These are phyloP conservation scores for Clarkia xantiana DNA, from an alignment of 345 rosid genomes.

Conservation along the genomic window DNA sequence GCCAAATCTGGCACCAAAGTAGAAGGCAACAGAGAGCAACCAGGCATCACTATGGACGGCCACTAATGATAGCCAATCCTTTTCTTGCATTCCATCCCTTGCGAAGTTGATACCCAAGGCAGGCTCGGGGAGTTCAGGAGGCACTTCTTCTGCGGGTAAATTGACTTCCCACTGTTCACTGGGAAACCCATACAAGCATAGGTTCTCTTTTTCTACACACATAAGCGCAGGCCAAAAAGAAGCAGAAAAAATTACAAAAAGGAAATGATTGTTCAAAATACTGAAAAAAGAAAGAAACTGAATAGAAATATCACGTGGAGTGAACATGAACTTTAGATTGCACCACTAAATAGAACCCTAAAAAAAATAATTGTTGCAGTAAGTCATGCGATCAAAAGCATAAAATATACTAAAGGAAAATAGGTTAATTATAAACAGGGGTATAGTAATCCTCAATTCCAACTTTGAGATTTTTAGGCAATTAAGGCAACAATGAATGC, in stretches of 20 bases:
- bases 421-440: too few relatives aligned
- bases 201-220: conserved; percentile 64
- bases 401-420: too few relatives aligned
- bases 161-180: conserved; percentile 83
- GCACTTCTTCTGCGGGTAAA: conserved; percentile 92
- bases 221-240: background rate
- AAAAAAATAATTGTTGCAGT: too few relatives aligned
- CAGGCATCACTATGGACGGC: conserved; percentile 75
- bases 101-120: conserved; percentile 93
- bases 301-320: too few relatives aligned
- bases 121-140: conserved; percentile 93
- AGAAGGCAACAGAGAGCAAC: conserved; percentile 85
- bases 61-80: conserved; percentile 84
- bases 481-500: too few relatives aligned
- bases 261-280: background rate
- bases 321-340: too few relatives aligned
- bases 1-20: conserved; percentile 80
- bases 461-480: too few relatives aligned
- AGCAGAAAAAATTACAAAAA: background rate
- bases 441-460: too few relatives aligned
- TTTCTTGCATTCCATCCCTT: conserved; percentile 81
- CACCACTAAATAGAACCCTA: too few relatives aligned
- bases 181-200: conserved; percentile 73
- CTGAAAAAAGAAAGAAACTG: background rate
- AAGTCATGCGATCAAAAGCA: too few relatives aligned